These are phyloP conservation scores for Boletellus ananiceps DNA, from an alignment of 768 basidiomycete genomes.

Conservation along the genomic window DNA sequence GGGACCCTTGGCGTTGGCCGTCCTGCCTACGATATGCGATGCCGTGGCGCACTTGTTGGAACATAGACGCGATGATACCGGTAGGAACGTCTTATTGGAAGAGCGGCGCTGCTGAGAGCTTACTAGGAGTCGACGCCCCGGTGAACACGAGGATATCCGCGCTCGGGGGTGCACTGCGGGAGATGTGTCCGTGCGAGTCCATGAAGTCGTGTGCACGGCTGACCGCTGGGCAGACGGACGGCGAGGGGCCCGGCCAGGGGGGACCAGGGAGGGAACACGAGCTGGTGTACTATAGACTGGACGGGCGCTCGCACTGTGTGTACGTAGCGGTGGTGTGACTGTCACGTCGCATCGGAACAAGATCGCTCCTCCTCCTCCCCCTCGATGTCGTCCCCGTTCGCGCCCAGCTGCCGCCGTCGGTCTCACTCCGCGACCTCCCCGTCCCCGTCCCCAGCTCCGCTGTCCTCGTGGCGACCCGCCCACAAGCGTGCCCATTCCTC, in stretches of 20 bases:
- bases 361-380: conserved; percentile 4
- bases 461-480: conserved; percentile 38
- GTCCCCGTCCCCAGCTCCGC: conserved; percentile 33
- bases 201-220: not conserved
- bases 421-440: conserved; percentile 48
- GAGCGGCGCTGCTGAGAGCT: not conserved
- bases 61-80: conserved; percentile 15
- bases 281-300: conserved; percentile 19
- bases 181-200: conserved; percentile 18
- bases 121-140: conserved; percentile 8
- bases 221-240: conserved; percentile 6
- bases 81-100: conserved; percentile 22
- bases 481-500: conserved; percentile 49
- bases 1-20: conserved; percentile 47
- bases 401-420: conserved; percentile 42
- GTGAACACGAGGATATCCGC: conserved; percentile 45
- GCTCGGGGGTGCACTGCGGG: conserved; percentile 37
- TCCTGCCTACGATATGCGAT: conserved; percentile 46
- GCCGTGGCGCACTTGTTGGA: conserved; percentile 42
- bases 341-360: conserved; percentile 17
- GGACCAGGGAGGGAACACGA: conserved; percentile 7
- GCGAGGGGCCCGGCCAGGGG: not conserved
- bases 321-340: conserved; percentile 21
- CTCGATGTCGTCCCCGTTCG: conserved; percentile 26
- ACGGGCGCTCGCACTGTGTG: conserved; percentile 15